These are phyloP conservation scores for Ceratocystis alfenasii DNA, from an alignment of 2,329 filamentous ascomycete genomes.

Conservation along the genomic window DNA sequence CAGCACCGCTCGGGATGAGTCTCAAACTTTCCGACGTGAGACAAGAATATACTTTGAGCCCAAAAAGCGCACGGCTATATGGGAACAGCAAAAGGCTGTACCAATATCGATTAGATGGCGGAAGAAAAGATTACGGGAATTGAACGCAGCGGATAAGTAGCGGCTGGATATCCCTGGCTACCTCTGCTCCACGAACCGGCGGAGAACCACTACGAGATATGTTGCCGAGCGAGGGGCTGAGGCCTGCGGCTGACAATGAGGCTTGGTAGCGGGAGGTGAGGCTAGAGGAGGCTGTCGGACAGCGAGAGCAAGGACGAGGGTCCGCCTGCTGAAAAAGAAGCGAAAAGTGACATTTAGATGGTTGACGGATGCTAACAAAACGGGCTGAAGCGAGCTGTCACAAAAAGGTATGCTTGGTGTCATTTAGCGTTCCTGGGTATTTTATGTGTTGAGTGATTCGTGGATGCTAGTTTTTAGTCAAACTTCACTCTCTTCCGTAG, in stretches of 20 bases:
- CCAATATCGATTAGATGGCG: not conserved
- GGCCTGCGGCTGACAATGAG: not conserved
- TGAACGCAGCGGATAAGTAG: too few species aligned
- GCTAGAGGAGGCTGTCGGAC: not conserved
- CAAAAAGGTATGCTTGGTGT: not conserved
- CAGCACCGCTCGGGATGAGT: not conserved
- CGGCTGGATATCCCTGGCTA: too few species aligned
- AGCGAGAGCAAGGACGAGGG: not conserved
- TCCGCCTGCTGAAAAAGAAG: not conserved
- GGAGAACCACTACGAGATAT: not conserved
- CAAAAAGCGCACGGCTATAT: not conserved
- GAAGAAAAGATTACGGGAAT: too few species aligned
- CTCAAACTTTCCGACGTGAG: slow-evolving; percentile 2
- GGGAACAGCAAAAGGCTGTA: not conserved
- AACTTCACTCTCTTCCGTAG: too few species aligned
- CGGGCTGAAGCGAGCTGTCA: not conserved
- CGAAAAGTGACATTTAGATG: not conserved
- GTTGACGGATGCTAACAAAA: not conserved
- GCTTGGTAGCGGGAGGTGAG: not conserved
- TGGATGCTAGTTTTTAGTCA: too few species aligned
- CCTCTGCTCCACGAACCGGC: too few species aligned
- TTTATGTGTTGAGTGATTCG: too few species aligned
- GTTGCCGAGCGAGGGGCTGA: slow-evolving; percentile 1
- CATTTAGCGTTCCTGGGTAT: too few species aligned
- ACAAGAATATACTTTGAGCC: not conserved